These are phyloP conservation scores for Toxicodendron radicans DNA, from an alignment of 345 rosid species.

Conservation along the genomic window DNA sequence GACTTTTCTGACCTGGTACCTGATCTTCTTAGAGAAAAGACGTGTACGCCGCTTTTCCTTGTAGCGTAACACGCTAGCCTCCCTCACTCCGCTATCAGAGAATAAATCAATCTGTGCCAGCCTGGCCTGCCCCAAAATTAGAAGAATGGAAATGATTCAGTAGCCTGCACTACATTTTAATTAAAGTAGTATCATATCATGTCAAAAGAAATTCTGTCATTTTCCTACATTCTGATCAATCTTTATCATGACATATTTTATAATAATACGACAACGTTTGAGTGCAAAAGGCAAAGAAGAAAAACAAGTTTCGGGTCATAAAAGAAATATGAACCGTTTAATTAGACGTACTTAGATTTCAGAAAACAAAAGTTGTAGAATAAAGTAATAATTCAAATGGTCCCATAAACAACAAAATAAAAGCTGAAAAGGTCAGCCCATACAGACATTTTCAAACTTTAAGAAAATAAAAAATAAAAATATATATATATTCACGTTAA, in stretches of 20 bases:
- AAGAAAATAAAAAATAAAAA: not conserved
- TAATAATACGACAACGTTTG: not conserved
- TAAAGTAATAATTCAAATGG: not conserved
- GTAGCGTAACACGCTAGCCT: slow-evolving; percentile 86
- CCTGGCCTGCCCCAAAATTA: slow-evolving; percentile 54
- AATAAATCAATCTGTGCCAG: slow-evolving; percentile 79
- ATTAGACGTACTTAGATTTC: not conserved
- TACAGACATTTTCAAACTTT: not conserved
- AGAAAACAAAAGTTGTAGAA: not conserved
- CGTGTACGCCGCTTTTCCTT: slow-evolving; percentile 87
- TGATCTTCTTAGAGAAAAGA: slow-evolving; percentile 85
- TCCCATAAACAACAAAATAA: not conserved
- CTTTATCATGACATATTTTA: not conserved
- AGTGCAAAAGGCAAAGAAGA: not conserved
- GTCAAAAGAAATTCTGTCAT: not conserved
- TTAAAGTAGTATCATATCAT: not conserved
- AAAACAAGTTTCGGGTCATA: not conserved
- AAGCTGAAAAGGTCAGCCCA: not conserved
- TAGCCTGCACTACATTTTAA: not conserved
- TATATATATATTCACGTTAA: not conserved
- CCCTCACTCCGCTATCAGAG: slow-evolving; percentile 63
- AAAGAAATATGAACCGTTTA: not conserved
- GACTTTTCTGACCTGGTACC: slow-evolving; percentile 87
- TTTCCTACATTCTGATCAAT: not conserved
- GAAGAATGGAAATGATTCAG: slow-evolving; percentile 9